Evolutionary conservation across 1,284 basidiomycete species (phyloP), one percentile per base, ranked within the genome.

Genomic region (Papiliotrema fonsecae): DNA sequence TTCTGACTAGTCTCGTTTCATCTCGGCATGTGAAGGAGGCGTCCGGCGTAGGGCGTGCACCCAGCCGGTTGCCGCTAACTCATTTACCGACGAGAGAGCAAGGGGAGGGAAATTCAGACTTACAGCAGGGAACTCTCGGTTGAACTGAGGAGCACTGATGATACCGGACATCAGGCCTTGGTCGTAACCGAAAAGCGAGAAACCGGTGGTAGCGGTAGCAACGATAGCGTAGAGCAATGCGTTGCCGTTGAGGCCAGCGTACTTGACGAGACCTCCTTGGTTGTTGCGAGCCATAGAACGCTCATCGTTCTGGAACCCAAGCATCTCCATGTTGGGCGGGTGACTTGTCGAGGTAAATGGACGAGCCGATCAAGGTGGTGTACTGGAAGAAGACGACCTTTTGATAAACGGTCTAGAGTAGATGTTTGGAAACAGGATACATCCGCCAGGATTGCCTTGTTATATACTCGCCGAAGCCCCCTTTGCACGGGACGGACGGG

Each of bases 81-180:
- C n/a, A n/a, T n/a, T n/a, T n/a, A n/a, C n/a, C n/a, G n/a, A n/a
- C n/a, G n/a, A n/a, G 39, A 25, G 19, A 39, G 16, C 19, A 13
- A 14, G 16, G 37, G 31, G n/a, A 32, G 21, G 22, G 6, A 3
- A 28, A 21, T 14, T n/a, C 39, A 18, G 16, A 55, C 59, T 50
- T 28, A 60, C 57, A 26, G 69, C 68, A 22, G 69, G 70, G 61
- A 74, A 74, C 43, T 74, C 73, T 10, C 43, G 44, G 66, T 73
- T 74, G 64, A 74, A 74, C 54, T 73, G 70, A 39, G 60, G 50
- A 4, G 68, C 62, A 26, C 62, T 69, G 50, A 74, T 74, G 58
- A 75, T 75, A 64, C 74, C 74, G 34, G 67, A 67, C 67, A 71
- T 71, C 35, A 71, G 43, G 63, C 69, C 67, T 56, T 64, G 61